phyloP scores from a whole-genome alignment of 257 asterid genomes.

The Voacanga thouarsii region DNA sequence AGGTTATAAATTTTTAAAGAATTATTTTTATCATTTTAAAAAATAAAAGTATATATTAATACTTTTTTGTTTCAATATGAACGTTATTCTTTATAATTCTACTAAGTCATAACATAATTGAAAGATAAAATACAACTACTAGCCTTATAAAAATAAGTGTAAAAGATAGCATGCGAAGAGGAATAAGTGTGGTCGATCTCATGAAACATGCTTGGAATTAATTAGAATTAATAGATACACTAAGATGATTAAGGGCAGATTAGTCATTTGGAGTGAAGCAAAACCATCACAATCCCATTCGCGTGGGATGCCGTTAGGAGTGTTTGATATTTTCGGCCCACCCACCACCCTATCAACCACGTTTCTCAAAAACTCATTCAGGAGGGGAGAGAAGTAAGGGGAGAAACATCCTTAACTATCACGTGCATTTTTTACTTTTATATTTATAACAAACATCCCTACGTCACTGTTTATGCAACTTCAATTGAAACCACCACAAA shows the following conservation, averaged over 20 bases:
- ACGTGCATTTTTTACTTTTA: constrained; percentile 52
- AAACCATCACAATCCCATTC: constrained; percentile 15
- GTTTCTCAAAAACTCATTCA: constrained; percentile 38
- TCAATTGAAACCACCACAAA: constrained; percentile 9
- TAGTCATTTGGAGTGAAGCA: constrained; percentile 3
- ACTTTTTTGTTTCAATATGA: too few species aligned
- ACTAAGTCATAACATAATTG: too few species aligned
- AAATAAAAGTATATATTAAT: too few species aligned
- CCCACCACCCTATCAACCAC: constrained; percentile 35
- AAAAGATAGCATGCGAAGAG: background rate
- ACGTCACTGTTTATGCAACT: constrained; percentile 28
- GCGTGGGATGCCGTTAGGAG: constrained; percentile 14
- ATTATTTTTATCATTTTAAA: too few species aligned
- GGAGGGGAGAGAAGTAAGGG: background rate
- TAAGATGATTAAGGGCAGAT: constrained; percentile 1
- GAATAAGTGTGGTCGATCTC: background rate
- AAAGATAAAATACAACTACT: too few species aligned
- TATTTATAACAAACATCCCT: constrained; percentile 20
- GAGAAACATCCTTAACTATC: constrained; percentile 43
- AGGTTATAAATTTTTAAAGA: too few species aligned
- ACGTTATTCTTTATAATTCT: too few species aligned
- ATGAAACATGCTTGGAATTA: background rate
- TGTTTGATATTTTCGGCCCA: constrained; percentile 16
- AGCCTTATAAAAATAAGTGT: background rate
- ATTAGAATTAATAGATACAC: background rate